A percentile compares a stretch with the other conserved stretches of the same genome.
phyloP scores from a whole-genome alignment of 2,329 filamentous ascomycete genomes.

The Davidsoniella eucalypti region DNA sequence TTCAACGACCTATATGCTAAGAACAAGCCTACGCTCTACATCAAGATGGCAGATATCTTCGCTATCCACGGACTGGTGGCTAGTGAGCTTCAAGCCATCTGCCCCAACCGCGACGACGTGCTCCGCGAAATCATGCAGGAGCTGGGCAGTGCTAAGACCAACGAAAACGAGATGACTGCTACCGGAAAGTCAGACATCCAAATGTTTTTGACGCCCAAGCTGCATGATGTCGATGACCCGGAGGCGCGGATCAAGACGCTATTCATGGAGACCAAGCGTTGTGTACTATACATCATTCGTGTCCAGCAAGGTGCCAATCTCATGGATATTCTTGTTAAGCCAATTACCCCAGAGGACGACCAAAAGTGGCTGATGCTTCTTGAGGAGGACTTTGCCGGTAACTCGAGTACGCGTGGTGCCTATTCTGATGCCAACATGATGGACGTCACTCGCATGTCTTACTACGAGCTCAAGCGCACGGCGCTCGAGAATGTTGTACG shows the following conservation, averaged over 20 bases:
- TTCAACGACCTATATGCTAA: conserved; percentile 96
- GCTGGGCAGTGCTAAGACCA: conserved; percentile 87
- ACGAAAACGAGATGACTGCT: conserved; percentile 81
- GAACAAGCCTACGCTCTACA: conserved; percentile 94
- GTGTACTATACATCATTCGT: conserved; percentile 92
- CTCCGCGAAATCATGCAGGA: conserved; percentile 86
- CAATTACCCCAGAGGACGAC: conserved; percentile 74
- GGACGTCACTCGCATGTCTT: conserved; percentile 78
- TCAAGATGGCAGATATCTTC: conserved; percentile 96
- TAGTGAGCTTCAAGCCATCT: conserved; percentile 60
- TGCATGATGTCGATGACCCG: conserved; percentile 81
- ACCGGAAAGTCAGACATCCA: conserved; percentile 80
- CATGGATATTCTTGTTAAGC: conserved; percentile 89
- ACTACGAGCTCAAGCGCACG: conserved; percentile 81
- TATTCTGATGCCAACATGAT: conserved; percentile 80
- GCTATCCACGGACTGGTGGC: conserved; percentile 83
- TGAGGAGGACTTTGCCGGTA: conserved; percentile 53
- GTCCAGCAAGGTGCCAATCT: conserved; percentile 83
- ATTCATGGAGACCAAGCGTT: conserved; percentile 97
- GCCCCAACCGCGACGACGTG: conserved; percentile 67
- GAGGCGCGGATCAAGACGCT: conserved; percentile 82
- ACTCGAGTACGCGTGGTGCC: conserved; percentile 54
- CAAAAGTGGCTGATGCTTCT: conserved; percentile 71
- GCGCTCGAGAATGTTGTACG: conserved; percentile 87
- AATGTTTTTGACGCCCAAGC: conserved; percentile 75